A percentile compares a stretch with the other conserved stretches of the same genome.
Evolutionary conservation across 2,329 filamentous ascomycete genomes (phyloP).

Genomic region (Corynespora cassiicola): DNA sequence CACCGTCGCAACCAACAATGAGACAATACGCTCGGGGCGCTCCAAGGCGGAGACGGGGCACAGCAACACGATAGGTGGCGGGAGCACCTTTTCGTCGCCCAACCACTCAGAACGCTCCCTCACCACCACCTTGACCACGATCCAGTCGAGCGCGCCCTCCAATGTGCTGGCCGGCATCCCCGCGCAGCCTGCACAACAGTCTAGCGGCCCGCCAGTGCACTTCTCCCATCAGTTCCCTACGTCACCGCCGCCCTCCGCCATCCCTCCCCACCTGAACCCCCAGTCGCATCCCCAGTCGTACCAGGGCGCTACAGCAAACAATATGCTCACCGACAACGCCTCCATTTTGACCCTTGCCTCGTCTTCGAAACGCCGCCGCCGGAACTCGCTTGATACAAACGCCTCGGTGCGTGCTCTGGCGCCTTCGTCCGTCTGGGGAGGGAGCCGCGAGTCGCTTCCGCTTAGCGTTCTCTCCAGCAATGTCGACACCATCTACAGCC

Average conservation of each 20-base stretch:
- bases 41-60: constrained; percentile 82
- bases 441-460: constrained; percentile 79
- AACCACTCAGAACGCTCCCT: constrained; percentile 81
- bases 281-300: constrained; percentile 72
- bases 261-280: constrained; percentile 72
- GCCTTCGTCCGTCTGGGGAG: constrained; percentile 81
- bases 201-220: constrained; percentile 53
- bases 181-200: constrained; percentile 39
- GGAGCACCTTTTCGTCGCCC: constrained; percentile 80
- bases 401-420: constrained; percentile 85
- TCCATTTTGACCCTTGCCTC: constrained; percentile 86
- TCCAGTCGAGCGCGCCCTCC: constrained; percentile 75
- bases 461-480: constrained; percentile 79
- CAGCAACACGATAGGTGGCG: constrained; percentile 68
- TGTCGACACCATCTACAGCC: constrained; percentile 58
- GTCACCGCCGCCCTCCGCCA: constrained; percentile 68
- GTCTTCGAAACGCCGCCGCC: constrained; percentile 77
- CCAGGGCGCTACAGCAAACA: constrained; percentile 79
- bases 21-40: constrained; percentile 76
- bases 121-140: constrained; percentile 84
- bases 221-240: constrained; percentile 65
- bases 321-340: constrained; percentile 82
- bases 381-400: constrained; percentile 83
- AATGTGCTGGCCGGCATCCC: constrained; percentile 50
- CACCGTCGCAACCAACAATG: constrained; percentile 83